Percentiles rank a stretch among this genome's conserved stretches.
Evolutionary conservation across 169 alveolate genomes (phyloP).

Genomic region (Pseudocohnilembus persalinus): DNA sequence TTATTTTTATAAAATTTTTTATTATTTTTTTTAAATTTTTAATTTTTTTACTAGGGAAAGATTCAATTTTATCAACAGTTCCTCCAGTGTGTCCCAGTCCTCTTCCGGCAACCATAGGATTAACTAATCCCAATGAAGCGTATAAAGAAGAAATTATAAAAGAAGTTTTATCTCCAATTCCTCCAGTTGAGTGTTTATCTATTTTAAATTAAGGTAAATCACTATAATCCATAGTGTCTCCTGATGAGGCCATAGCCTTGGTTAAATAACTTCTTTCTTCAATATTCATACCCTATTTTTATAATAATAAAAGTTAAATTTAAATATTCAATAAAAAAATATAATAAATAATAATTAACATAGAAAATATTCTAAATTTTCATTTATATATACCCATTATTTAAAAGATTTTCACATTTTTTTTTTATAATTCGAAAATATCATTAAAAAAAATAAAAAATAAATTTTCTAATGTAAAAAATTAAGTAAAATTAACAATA

Average conservation of each 20-base stretch:
- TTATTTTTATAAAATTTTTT: too few species aligned
- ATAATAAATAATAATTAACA: too few species aligned
- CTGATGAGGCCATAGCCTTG: slow-evolving; percentile 51
- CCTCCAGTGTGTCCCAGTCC: slow-evolving; percentile 58
- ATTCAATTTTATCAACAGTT: slow-evolving; percentile 55
- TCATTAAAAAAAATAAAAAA: too few species aligned
- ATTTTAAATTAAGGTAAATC: slow-evolving; percentile 36
- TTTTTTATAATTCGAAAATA: neutral
- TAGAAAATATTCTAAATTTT: too few species aligned
- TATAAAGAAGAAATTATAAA: slow-evolving; percentile 44
- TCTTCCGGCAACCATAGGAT: slow-evolving; percentile 50
- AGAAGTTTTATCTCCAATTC: slow-evolving; percentile 61
- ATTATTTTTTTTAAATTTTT: too few species aligned
- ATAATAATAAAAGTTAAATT: too few species aligned
- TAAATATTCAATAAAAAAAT: too few species aligned
- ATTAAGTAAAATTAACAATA: too few species aligned
- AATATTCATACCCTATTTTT: slow-evolving; percentile 46
- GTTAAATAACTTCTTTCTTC: slow-evolving; percentile 50
- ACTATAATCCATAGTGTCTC: slow-evolving; percentile 48
- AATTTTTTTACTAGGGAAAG: slow-evolving; percentile 29
- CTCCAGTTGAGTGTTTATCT: slow-evolving; percentile 61
- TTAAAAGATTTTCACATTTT: neutral
- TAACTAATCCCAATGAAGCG: slow-evolving; percentile 46
- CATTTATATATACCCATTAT: neutral
- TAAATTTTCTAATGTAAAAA: too few species aligned